These are phyloP conservation scores for Quercus mongolica DNA, from an alignment of 306 rosid genomes.

Conservation along the genomic window DNA sequence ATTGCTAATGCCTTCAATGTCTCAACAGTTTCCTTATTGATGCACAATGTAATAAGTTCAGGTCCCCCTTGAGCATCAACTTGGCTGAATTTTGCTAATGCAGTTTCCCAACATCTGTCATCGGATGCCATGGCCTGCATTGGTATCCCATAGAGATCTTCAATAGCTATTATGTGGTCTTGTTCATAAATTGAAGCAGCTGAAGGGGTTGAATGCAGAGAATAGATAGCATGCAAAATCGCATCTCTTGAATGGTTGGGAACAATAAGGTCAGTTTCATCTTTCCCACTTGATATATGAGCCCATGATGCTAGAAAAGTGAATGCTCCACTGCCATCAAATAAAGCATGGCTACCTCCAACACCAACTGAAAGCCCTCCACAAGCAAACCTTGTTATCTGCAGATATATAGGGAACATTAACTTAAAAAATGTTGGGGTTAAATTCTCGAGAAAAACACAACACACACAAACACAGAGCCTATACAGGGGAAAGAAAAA, in stretches of 20 bases:
- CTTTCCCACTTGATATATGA: constrained; percentile 16
- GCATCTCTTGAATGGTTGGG: constrained; percentile 27
- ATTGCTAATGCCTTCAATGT: constrained; percentile 3
- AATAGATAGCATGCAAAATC: not conserved
- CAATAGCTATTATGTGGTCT: constrained; percentile 18
- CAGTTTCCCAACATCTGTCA: constrained; percentile 25
- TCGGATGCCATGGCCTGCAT: constrained; percentile 21
- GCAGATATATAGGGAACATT: not conserved
- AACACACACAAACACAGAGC: no score
- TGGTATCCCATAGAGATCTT: constrained; percentile 28
- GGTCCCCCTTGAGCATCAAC: not conserved
- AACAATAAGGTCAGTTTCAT: not conserved
- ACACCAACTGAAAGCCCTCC: constrained; percentile 23
- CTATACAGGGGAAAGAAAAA: no score
- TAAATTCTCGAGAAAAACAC: no score
- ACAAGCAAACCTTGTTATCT: constrained; percentile 26
- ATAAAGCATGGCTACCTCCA: constrained; percentile 27
- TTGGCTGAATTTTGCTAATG: constrained; percentile 6
- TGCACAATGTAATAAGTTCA: constrained; percentile 6
- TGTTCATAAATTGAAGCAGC: constrained; percentile 20
- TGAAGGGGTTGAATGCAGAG: not conserved
- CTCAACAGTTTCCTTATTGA: constrained; percentile 14
- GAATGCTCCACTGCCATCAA: constrained; percentile 29
- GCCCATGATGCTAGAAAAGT: constrained; percentile 29
- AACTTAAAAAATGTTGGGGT: no score